These are phyloP conservation scores for Ulmus americana DNA, from an alignment of 331 rosid genomes.

Conservation along the genomic window DNA sequence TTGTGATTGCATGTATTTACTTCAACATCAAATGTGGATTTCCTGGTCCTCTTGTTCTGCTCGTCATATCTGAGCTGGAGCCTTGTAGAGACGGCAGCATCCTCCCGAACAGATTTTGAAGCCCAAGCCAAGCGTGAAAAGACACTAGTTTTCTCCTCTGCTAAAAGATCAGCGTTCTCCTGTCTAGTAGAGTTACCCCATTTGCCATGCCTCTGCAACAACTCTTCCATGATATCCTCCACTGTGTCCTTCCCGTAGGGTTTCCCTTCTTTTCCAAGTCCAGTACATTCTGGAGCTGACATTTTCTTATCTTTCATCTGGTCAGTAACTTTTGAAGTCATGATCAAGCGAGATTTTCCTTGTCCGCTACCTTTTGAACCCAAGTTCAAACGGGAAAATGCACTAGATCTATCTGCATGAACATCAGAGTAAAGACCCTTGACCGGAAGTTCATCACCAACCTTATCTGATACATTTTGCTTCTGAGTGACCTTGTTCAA, in stretches of 20 bases:
- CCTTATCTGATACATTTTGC: not conserved
- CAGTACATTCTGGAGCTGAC: not conserved
- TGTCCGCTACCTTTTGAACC: not conserved
- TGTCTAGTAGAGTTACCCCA: not conserved
- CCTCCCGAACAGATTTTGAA: not conserved
- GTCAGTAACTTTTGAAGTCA: not conserved
- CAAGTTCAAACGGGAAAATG: slow-evolving; percentile 9
- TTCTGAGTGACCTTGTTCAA: not conserved
- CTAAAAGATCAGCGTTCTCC: not conserved
- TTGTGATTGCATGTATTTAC: not conserved
- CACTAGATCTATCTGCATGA: not conserved
- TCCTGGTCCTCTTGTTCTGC: not conserved
- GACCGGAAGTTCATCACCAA: not conserved
- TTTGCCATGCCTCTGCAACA: not conserved
- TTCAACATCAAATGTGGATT: not conserved
- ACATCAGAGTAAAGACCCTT: slow-evolving; percentile 5
- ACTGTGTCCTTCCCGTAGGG: not conserved
- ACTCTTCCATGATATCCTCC: not conserved
- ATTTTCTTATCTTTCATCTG: not conserved
- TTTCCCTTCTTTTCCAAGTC: not conserved
- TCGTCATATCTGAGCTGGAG: not conserved
- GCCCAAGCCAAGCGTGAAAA: slow-evolving; percentile 1
- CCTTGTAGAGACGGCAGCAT: not conserved
- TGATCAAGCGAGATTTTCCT: not conserved
- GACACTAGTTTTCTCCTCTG: not conserved